Evolutionary conservation across 1,139 yeast species (phyloP), one percentile per base, ranked within the genome.

Genomic region (Pichia sp.): DNA sequence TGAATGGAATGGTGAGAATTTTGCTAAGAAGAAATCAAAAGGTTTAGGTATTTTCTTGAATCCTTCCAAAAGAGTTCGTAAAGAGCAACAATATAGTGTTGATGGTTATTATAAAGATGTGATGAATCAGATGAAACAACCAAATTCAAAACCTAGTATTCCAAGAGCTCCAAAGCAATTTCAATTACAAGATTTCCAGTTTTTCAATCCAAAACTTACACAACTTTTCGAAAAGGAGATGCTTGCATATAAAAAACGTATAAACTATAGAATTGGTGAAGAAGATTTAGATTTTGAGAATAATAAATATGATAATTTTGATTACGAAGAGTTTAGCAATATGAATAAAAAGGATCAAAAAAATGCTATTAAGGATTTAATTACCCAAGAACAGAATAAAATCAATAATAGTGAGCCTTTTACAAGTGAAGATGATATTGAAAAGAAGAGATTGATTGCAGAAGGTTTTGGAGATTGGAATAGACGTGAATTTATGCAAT

Each of bases 1-100:
- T 61, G 96, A 89, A 60, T 91, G 98, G 98, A 88, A 91, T 56
- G 98, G 98, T 20, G 81, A 85, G 55, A 88, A 89, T 57, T 91
- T 88, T 59, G 84, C 94, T 35, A 84, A 85, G 52, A 75, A 71
- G 50, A 59, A 66, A n/a, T 68, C 68, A 31, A 69, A 74, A 43
- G 64, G 66, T 34, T 69, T 72, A 2, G 69, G 77, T 31, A 64
- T 73, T 7, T 86, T 95, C 95, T 81, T 88, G 36, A 85, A 86
- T 51, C 96, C 95, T 0, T 71, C 91, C 4, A 84, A 88, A 55
- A 74, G 98, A 58, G 95, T 89, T 54, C 71, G 97, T 47, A 89
- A 86, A 54, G 95, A 88, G 50, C 85, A 82, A 52, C 83, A 85
- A 5, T 89, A 88, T 56, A 81, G 91, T 0, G 79, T 88, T 41